Evolutionary conservation across 78 protist genomes (phyloP), one percentile per base, ranked within the genome.

Genomic region (Creolimax fragrantissima): DNA sequence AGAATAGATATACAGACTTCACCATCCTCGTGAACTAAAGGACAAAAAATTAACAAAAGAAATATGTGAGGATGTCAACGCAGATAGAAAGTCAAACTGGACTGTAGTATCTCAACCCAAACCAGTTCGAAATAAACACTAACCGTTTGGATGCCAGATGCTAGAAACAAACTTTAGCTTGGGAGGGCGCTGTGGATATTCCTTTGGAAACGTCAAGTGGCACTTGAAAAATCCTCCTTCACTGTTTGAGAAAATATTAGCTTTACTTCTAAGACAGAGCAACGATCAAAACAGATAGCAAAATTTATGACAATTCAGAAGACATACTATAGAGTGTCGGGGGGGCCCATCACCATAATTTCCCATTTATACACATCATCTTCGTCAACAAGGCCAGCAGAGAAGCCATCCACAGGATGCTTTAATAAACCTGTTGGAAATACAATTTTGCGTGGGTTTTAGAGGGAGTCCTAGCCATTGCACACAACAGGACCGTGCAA

Each of bases 1-100:
- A 98, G 95, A 43, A 98, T 98, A 3, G 98, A 96, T 88, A 98
- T 98, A 95, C 99, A 98, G 37, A 98, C 99, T 7, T 91, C 93
- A 42, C 99, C 99, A 37, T 93, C 36, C 3, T 91, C 83, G 91
- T 97, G 96, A 17, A 97, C 96, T 95, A 74, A 47, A 7, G 35
- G 84, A 85, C 6, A 90, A 85, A 85, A 35, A 84, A n/a, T 32
- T 81, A n/a, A 45, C 42, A n/a, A 35, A 91, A 88, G 11, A 24
- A n/a, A n/a, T n/a, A 91, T 17, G 11, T 24, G 7, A 58, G 66
- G 47, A 43, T 84, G 42, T 58, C 17, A 58, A 17, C 11, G 74
- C 74, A 17, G 11, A 58, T 58, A 58, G 17, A 11, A 58, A 17
- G 39, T 11, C 74, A 58, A 58, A 58, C 11, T 11, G 74, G 74